These are phyloP conservation scores for Cytospora chrysosperma DNA, from an alignment of 2,329 filamentous ascomycete species.

Conservation along the genomic window DNA sequence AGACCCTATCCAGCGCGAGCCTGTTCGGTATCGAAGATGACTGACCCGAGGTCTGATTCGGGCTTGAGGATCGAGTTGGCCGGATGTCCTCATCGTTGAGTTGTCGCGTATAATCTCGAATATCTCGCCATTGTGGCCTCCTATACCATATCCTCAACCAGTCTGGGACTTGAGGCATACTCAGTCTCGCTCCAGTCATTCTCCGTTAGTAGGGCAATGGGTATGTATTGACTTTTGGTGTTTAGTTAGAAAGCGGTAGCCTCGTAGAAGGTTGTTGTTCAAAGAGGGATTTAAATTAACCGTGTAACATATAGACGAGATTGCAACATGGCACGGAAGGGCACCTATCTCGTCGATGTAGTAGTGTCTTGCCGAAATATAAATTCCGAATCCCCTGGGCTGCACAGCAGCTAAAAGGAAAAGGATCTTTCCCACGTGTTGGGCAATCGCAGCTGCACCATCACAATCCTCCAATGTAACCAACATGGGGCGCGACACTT, in stretches of 20 bases:
- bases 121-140: slow-evolving; percentile 49
- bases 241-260: background rate
- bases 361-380: background rate
- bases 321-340: background rate
- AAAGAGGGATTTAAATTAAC: background rate
- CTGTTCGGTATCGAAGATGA: slow-evolving; percentile 40
- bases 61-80: slow-evolving; percentile 14
- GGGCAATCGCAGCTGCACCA: background rate
- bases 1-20: slow-evolving; percentile 44
- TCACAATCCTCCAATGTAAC: background rate
- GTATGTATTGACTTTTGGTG: background rate
- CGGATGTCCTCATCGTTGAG: slow-evolving; percentile 30
- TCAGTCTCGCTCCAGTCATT: background rate
- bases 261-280: background rate
- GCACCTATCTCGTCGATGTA: background rate
- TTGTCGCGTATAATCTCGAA: slow-evolving; percentile 44
- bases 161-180: slow-evolving; percentile 34
- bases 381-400: background rate
- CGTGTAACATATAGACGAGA: background rate
- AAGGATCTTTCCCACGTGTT: background rate
- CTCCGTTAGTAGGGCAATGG: background rate
- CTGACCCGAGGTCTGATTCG: slow-evolving; percentile 34
- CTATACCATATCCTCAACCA: slow-evolving; percentile 42
- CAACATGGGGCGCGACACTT: background rate
- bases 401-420: background rate